phyloP scores from a whole-genome alignment of 352 stramenopile genomes.

The Pythium phragmiticola region DNA sequence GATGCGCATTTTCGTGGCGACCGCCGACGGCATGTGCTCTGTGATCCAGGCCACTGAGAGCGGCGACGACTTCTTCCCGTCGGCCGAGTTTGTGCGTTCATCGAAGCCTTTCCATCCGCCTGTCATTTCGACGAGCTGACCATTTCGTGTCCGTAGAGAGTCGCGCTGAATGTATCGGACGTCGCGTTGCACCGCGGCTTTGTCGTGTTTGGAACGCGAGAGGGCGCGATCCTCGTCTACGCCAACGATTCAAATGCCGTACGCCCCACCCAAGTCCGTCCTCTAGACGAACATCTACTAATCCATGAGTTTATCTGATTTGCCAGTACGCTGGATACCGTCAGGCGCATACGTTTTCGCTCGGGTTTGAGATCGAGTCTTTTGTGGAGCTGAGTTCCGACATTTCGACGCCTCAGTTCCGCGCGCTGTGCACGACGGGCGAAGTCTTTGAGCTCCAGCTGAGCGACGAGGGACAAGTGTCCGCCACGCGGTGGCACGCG shows the following conservation, averaged over 20 bases:
- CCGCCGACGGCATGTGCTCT: conserved; percentile 62
- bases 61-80: conserved; percentile 51
- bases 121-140: neutral
- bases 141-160: conserved; percentile 31
- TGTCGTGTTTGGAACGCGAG: conserved; percentile 62
- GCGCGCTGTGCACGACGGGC: conserved; percentile 53
- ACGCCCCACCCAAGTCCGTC: neutral
- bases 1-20: conserved; percentile 73
- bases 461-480: conserved; percentile 25
- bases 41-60: conserved; percentile 59
- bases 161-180: conserved; percentile 70
- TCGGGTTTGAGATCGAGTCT: conserved; percentile 60
- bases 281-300: neutral
- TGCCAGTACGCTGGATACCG: conserved; percentile 48
- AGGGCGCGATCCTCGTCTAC: conserved; percentile 63
- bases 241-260: conserved; percentile 28
- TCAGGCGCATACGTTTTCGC: conserved; percentile 50
- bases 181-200: conserved; percentile 47
- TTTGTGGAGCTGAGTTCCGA: conserved; percentile 35
- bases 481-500: conserved; percentile 35
- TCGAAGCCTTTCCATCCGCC: neutral
- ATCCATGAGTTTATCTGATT: neutral
- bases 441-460: conserved; percentile 47
- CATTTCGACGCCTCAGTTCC: conserved; percentile 26
- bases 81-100: conserved; percentile 60